Evolutionary conservation across 129 eudicot species (phyloP), one percentile per base, ranked within the genome.

Genomic region (Arctium minus): DNA sequence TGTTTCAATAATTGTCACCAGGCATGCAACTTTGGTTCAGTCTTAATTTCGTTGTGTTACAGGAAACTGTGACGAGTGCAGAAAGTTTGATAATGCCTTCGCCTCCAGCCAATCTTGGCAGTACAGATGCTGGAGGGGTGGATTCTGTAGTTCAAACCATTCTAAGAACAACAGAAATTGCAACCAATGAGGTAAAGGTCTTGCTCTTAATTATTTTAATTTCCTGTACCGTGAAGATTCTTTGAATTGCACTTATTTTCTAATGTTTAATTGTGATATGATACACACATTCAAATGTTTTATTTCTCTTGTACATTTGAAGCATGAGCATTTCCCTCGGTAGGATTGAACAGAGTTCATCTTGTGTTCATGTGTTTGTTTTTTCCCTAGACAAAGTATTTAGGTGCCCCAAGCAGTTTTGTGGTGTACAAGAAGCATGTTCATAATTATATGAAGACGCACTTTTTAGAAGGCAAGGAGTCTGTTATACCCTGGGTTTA

Each of bases 41-140:
- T 42, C 65, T 74, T 40, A 17, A 40, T 74, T 31, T 74, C 36
- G 53, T 74, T 42, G 42, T 73, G 78, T 74, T 42, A 74, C 78
- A 39, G 78, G 78, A 74, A 18, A 74, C 37, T 2, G 62, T 39
- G 17, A 9, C 11, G 35, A 40, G 27, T 18, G 46, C 37, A 9
- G 62, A 74, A 74, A 56, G 36, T 9, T 10, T 1, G 9, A 40
- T 17, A 3, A 38, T 6, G 46, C 6, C 78, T 8, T 11, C 22
- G 22, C 22, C 65, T 74, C 64, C 78, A 22, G 60, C 33, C 60
- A 74, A 74, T 22, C 32, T 74, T 42, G 78, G 64, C 6, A 56
- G 31, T 40, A 22, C 35, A n/a, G 62, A 10, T 40, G 12, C 78
- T 33, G 33, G 8, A 74, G 36, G 17, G 31, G 0, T 40, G 27